phyloP scores from a whole-genome alignment of 768 basidiomycete genomes.

The Tephrocybe sp. region DNA sequence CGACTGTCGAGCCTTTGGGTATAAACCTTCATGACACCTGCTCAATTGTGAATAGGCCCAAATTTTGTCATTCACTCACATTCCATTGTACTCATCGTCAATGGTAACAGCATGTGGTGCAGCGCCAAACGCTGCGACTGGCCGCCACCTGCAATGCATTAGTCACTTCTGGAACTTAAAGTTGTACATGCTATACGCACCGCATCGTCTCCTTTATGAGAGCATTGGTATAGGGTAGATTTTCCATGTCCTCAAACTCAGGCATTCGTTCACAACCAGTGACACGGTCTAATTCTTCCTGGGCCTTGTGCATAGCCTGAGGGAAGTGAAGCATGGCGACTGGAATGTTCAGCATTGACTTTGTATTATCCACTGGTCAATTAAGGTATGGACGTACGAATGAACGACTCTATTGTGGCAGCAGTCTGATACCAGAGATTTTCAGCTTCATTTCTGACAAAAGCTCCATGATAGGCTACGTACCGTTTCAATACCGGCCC shows the following conservation, averaged over 20 bases:
- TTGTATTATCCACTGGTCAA: not conserved
- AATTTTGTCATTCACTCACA: slow-evolving; percentile 13
- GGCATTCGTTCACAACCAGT: slow-evolving; percentile 39
- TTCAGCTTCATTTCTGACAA: not conserved
- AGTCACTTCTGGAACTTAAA: not conserved
- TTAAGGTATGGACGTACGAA: slow-evolving; percentile 3
- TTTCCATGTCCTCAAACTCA: slow-evolving; percentile 31
- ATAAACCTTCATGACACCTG: slow-evolving; percentile 22
- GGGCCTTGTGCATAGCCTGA: slow-evolving; percentile 36
- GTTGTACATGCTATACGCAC: not conserved
- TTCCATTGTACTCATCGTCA: slow-evolving; percentile 37
- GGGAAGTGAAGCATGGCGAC: slow-evolving; percentile 40
- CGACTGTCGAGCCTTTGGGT: slow-evolving; percentile 36
- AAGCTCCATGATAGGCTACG: not conserved
- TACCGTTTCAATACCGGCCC: slow-evolving; percentile 39
- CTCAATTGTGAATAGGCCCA: not conserved
- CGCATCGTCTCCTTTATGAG: slow-evolving; percentile 39
- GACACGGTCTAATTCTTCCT: slow-evolving; percentile 36
- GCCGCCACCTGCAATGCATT: slow-evolving; percentile 12
- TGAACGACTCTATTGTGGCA: slow-evolving; percentile 8
- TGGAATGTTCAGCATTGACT: slow-evolving; percentile 2
- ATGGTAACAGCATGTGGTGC: slow-evolving; percentile 35
- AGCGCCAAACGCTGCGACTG: slow-evolving; percentile 19
- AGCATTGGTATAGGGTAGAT: slow-evolving; percentile 35
- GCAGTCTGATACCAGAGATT: slow-evolving; percentile 4